Evolutionary conservation across 169 alveolate species (phyloP), one percentile per base, ranked within the genome.

Genomic region (Plasmodium inui): DNA sequence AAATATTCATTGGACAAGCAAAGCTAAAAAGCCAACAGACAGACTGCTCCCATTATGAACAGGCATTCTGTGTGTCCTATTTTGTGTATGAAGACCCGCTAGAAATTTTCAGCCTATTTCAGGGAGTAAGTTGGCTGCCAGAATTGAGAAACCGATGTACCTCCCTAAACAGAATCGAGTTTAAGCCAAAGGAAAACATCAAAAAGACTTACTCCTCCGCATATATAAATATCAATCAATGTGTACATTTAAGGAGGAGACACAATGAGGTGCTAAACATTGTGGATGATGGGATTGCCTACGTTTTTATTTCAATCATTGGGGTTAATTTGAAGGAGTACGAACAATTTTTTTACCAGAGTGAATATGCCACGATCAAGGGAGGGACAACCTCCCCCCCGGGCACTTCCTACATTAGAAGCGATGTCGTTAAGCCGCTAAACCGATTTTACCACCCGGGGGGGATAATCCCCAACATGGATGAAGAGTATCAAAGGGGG

Each of bases 51-150:
- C 9, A 34, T 7, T 89, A 89, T 22, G 44, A 79, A 26, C 7
- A 89, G 17, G 90, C 78, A 79, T 89, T 89, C 34, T 89, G 94
- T 61, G 90, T 89, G 30, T 89, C 94, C 5, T 89, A 89, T 57
- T 89, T 89, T 89, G 61, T 67, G 37, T 89, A 89, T 80, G 94
- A 89, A 89, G 94, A 89, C 55, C 94, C 94, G 17, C 9, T 89
- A 53, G 94, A 89, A 61, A 61, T 80, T 22, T 89, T 80, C 79
- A 89, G 94, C 83, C 32, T 89, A 79, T 89, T 46, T 89, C 94
- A 89, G 41, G 94, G 94, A 1, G 82, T 89, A 37, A 89, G 82
- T 80, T 89, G 94, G 94, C 57, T 89, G 28, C 94, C 94, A 14
- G 94, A 89, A 79, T 30, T 89, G 30, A 78, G 55, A 80, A 89